These are phyloP conservation scores for Rubroboletus pulcherrimus DNA, from an alignment of 768 basidiomycete genomes.

Conservation along the genomic window DNA sequence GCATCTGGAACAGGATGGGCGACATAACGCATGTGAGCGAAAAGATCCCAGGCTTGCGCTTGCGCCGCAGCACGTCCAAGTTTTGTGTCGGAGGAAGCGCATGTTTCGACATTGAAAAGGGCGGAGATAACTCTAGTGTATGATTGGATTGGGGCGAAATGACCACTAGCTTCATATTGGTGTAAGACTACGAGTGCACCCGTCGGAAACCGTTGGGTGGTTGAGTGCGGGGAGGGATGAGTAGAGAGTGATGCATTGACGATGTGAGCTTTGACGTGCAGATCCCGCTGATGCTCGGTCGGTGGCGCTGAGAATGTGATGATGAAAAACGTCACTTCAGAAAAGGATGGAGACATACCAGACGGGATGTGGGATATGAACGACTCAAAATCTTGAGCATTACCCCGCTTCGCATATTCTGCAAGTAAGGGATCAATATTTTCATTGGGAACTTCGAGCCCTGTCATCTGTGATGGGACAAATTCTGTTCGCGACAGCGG, in stretches of 20 bases:
- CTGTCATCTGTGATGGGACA: neutral
- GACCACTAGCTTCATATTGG: conserved; percentile 59
- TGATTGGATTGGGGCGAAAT: conserved; percentile 65
- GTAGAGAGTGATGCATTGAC: conserved; percentile 2
- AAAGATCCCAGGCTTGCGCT: conserved; percentile 91
- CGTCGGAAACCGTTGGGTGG: conserved; percentile 46
- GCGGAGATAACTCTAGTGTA: conserved; percentile 67
- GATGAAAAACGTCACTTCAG: neutral
- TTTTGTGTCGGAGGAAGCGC: conserved; percentile 17
- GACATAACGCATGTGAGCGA: conserved; percentile 93
- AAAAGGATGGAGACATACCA: conserved; percentile 33
- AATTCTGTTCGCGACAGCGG: neutral
- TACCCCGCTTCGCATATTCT: conserved; percentile 45
- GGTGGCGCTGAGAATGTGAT: conserved; percentile 32
- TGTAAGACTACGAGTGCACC: conserved; percentile 68
- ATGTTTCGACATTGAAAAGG: conserved; percentile 46
- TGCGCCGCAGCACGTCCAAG: conserved; percentile 44
- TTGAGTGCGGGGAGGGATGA: conserved; percentile 20
- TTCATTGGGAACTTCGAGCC: conserved; percentile 27
- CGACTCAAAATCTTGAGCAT: conserved; percentile 43
- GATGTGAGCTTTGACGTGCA: conserved; percentile 70
- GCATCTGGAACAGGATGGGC: conserved; percentile 80
- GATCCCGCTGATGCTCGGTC: conserved; percentile 58
- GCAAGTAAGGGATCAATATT: conserved; percentile 46
- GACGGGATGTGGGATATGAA: conserved; percentile 40